Conservation (phyloP, 2,329 filamentous ascomycete species). For the Hypoxylon sp. region DNA sequence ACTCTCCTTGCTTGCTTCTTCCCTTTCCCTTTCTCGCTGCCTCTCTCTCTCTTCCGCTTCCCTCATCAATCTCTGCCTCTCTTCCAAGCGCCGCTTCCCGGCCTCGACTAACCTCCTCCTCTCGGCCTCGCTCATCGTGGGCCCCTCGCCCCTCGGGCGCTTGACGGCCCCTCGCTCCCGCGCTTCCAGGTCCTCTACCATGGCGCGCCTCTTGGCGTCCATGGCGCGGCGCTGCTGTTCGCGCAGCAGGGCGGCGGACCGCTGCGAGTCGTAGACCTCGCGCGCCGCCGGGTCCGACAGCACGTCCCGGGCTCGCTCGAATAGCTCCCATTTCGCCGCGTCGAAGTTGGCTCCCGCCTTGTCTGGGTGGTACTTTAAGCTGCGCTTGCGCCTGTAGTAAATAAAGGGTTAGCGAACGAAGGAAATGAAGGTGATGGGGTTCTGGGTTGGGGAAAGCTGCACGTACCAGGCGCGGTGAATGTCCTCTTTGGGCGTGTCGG, state of each 20-base stretch:
- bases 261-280: conserved; percentile 79
- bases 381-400: conserved; percentile 67
- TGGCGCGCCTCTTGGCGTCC: conserved; percentile 76
- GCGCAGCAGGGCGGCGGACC: conserved; percentile 75
- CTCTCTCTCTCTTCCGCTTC: conserved; percentile 59
- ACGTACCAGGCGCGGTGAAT: conserved; percentile 79
- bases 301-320: conserved; percentile 88
- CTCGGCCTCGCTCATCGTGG: conserved; percentile 46
- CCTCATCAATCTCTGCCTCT: conserved; percentile 56
- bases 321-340: conserved; percentile 83
- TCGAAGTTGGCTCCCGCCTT: conserved; percentile 83
- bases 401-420: conserved; percentile 1
- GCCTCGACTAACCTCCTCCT: conserved; percentile 52
- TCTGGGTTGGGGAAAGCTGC: background rate
- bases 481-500: conserved; percentile 75
- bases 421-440: background rate
- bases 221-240: conserved; percentile 79
- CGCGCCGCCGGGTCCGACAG: conserved; percentile 78
- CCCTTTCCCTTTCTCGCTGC: conserved; percentile 53
- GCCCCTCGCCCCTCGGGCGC: conserved; percentile 63
- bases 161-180: conserved; percentile 75
- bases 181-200: conserved; percentile 88
- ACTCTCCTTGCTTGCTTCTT: conserved; percentile 32
- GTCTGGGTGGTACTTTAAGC: conserved; percentile 94
- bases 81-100: conserved; percentile 55